These are phyloP conservation scores for Coniochaeta hoffmannii DNA, from an alignment of 2,329 filamentous ascomycete genomes.

Conservation along the genomic window DNA sequence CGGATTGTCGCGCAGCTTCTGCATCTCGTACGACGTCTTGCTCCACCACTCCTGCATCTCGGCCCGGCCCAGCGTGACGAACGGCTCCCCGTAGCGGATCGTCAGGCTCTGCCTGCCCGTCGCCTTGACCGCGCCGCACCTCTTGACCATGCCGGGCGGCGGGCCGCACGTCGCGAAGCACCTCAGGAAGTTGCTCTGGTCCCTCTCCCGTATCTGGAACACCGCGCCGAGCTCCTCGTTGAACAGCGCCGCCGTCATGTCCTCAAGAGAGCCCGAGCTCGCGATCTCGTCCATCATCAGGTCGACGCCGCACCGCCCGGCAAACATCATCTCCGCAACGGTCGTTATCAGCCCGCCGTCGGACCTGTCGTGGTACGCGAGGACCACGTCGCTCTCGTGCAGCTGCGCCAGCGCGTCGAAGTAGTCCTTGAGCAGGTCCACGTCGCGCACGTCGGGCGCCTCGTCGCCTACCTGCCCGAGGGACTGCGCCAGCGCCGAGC, in stretches of 20 bases:
- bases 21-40: conserved; percentile 83
- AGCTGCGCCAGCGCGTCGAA: conserved; percentile 74
- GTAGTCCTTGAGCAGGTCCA: conserved; percentile 77
- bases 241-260: conserved; percentile 75
- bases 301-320: conserved; percentile 81
- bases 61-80: conserved; percentile 63
- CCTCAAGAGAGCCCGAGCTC: conserved; percentile 52
- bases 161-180: conserved; percentile 89
- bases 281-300: conserved; percentile 71
- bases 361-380: conserved; percentile 91
- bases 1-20: conserved; percentile 82
- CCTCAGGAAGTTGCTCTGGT: conserved; percentile 78
- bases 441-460: conserved; percentile 77
- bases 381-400: conserved; percentile 55
- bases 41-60: conserved; percentile 85
- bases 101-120: conserved; percentile 66
- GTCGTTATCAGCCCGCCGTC: conserved; percentile 91
- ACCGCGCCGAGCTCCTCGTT: conserved; percentile 94
- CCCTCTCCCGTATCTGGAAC: conserved; percentile 83
- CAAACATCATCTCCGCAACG: conserved; percentile 96
- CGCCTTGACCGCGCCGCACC: conserved; percentile 70
- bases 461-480: conserved; percentile 81
- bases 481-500: conserved; percentile 84
- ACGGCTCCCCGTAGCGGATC: conserved; percentile 59
- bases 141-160: conserved; percentile 72